Evolutionary conservation across 306 rosid genomes (phyloP).

Genomic region (Vigna trinervia): DNA sequence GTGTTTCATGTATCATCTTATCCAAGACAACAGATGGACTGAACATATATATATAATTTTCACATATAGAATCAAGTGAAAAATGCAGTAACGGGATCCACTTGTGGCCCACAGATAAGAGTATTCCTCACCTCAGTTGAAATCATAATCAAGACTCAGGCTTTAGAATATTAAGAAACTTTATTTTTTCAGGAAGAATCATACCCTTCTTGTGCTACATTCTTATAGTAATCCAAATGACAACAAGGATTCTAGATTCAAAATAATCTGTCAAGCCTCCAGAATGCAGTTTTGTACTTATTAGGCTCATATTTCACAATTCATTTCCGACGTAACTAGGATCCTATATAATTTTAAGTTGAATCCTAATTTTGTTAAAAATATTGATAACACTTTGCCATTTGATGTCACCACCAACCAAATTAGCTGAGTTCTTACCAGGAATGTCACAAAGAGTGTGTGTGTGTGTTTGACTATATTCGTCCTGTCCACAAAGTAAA

Average conservation of each 20-base stretch:
- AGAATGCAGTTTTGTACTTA: background rate
- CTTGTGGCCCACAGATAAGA: background rate
- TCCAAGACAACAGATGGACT: too few species aligned
- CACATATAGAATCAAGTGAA: too few species aligned
- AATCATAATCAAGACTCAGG: background rate
- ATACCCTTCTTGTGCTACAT: background rate
- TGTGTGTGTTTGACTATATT: too few species aligned
- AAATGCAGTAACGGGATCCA: too few species aligned
- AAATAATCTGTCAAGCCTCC: background rate
- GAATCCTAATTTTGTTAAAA: background rate
- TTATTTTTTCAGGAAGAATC: conserved; percentile 19
- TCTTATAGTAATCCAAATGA: background rate
- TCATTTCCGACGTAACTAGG: background rate
- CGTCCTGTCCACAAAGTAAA: too few species aligned
- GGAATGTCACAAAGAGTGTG: too few species aligned
- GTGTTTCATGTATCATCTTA: too few species aligned
- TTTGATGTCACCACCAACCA: background rate
- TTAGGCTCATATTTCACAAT: background rate
- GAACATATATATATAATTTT: too few species aligned
- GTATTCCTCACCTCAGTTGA: background rate
- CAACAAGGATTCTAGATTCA: conserved; percentile 23
- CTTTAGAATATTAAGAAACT: background rate
- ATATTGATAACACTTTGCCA: background rate
- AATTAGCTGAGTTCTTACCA: background rate
- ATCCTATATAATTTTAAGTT: background rate